Base-by-base conservation (phyloP, 2,329 filamentous ascomycete genomes). In the Xylaria hypoxylon region DNA sequence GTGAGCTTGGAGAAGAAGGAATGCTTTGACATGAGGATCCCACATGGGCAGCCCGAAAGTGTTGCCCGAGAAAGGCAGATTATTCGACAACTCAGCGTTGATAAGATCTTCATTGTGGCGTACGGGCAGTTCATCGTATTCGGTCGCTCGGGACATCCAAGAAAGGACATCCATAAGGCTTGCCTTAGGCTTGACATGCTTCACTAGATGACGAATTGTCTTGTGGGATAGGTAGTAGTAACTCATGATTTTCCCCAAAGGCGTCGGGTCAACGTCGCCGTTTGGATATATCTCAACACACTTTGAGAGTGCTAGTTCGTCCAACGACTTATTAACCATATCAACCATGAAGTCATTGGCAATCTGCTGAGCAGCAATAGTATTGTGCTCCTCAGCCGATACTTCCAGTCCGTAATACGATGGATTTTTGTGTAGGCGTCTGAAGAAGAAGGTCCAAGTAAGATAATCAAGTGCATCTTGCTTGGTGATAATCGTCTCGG, bases 391-490 rank as follows among this genome's bases (percentile, higher is more conserved):
- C 73, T 97, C 94, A 0, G 92, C 91, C 0, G 92, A 93, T 50
- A 99, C 96, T 77, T 97, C 92, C 0, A 99, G 89, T 0, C 96
- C 96, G 73, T 99, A 99, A 81, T 97, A 99, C 0, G 94, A 97
- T 1, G 96, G 96, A 74, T 99, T 99, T 84, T 99, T 99, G 83
- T 99, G 96, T 44, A 99, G 82, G 11, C 96, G 87, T 2, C 96
- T 89, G 86, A 99, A 99, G 87, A 99, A 99, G 83, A 99, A 99
- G 0, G 96, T 99, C 96, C 96, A 99, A 0, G 96, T 99, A 59
- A 99, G 82, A 77, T 99, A 99, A 79, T 99, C 96, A 3, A 99
- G 86, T 0, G 96, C 96, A 80, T 99, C 96, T 80, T 99, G 96
- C 79, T 97, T 97, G 8, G 94, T 97, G 35, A 91, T 84, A 57